These are phyloP conservation scores for Saturnispora mendoncae DNA, from an alignment of 805 yeast species.

Conservation along the genomic window DNA sequence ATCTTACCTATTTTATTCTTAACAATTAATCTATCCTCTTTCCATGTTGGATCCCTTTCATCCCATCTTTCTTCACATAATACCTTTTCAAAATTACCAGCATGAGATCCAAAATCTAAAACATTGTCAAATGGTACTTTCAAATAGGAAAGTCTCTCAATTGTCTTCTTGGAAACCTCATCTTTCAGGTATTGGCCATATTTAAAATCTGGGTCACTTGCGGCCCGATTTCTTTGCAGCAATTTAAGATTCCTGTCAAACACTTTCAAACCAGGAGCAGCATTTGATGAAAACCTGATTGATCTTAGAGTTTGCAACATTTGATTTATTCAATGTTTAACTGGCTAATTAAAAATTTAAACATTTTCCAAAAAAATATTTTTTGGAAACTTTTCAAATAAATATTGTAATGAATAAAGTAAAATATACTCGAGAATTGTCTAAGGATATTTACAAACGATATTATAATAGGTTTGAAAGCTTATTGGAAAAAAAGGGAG, in stretches of 20 bases:
- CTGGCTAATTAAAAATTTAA: no score
- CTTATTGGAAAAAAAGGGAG: background rate
- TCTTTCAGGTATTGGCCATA: constrained; percentile 65
- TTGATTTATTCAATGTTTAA: no score
- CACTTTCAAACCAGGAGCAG: constrained; percentile 25
- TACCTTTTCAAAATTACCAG: constrained; percentile 43
- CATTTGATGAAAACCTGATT: constrained; percentile 9
- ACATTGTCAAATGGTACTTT: constrained; percentile 52
- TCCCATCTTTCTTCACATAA: constrained; percentile 31
- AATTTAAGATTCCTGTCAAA: constrained; percentile 58
- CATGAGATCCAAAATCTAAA: constrained; percentile 65
- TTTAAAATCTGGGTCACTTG: constrained; percentile 36
- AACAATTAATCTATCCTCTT: constrained; percentile 46
- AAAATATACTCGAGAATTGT: background rate
- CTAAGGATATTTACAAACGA: background rate
- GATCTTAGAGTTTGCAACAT: constrained; percentile 1
- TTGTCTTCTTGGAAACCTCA: constrained; percentile 63
- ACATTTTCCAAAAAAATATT: background rate
- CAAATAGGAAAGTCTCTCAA: constrained; percentile 68
- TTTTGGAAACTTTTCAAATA: background rate
- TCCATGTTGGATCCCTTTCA: constrained; percentile 32
- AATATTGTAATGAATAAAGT: background rate
- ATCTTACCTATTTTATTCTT: constrained; percentile 43
- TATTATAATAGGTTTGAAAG: constrained; percentile 5
- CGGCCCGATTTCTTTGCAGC: constrained; percentile 50